Evolutionary conservation across 1,284 basidiomycete species (phyloP).

Genomic region (Leccinum subfulvum): DNA sequence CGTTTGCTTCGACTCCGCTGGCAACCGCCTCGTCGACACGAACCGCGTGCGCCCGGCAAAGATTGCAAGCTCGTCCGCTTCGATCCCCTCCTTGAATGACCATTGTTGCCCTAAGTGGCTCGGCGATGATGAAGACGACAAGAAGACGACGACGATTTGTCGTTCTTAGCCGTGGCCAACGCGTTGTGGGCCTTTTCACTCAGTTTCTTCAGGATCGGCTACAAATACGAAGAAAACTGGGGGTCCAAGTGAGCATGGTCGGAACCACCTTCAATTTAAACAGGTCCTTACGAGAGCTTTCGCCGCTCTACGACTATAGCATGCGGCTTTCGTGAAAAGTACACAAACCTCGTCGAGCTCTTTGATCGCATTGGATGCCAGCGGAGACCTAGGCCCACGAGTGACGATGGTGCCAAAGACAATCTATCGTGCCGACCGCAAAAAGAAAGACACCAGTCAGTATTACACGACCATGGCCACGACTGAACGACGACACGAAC

Average conservation of each 20-base stretch:
- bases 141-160: slow-evolving; percentile 19
- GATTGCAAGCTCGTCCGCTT: slow-evolving; percentile 62
- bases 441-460: too few species aligned
- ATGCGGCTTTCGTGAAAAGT: slow-evolving; percentile 56
- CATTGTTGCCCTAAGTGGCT: slow-evolving; percentile 40
- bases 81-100: slow-evolving; percentile 40
- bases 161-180: slow-evolving; percentile 39
- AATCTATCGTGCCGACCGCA: slow-evolving; percentile 39
- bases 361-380: slow-evolving; percentile 57
- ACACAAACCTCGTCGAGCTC: slow-evolving; percentile 62
- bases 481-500: slow-evolving; percentile 36
- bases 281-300: slow-evolving; percentile 54
- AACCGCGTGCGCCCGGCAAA: slow-evolving; percentile 61
- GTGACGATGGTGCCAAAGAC: slow-evolving; percentile 69
- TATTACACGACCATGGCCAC: not conserved
- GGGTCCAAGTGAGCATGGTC: slow-evolving; percentile 3
- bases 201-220: slow-evolving; percentile 56
- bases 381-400: slow-evolving; percentile 56
- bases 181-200: slow-evolving; percentile 56
- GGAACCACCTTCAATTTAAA: not conserved
- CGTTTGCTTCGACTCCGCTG: slow-evolving; percentile 9
- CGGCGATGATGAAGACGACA: slow-evolving; percentile 1
- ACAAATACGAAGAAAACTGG: not conserved
- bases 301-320: slow-evolving; percentile 53
- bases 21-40: slow-evolving; percentile 39